These are phyloP conservation scores for Boletus tomentosulus DNA, from an alignment of 768 basidiomycete genomes.

Conservation along the genomic window DNA sequence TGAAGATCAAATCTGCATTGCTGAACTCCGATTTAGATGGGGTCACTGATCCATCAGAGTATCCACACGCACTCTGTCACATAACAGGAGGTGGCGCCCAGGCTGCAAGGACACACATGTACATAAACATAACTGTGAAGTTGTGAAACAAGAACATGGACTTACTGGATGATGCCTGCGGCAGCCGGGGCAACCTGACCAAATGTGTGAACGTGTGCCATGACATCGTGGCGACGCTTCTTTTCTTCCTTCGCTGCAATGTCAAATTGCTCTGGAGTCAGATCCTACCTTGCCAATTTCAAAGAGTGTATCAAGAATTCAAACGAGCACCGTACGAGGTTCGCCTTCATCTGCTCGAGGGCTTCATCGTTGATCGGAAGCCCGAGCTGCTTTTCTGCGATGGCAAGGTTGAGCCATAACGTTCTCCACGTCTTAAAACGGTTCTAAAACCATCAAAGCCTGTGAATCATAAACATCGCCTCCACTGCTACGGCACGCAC, in stretches of 20 bases:
- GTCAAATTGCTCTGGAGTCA: conserved; percentile 88
- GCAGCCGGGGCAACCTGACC: conserved; percentile 90
- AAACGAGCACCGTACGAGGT: conserved; percentile 53
- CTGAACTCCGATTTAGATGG: conserved; percentile 38
- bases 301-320: neutral
- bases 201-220: conserved; percentile 99
- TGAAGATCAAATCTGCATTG: conserved; percentile 97
- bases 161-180: conserved; percentile 93
- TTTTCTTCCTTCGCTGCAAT: conserved; percentile 94
- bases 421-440: conserved; percentile 94
- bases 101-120: conserved; percentile 36
- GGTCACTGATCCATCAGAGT: conserved; percentile 1
- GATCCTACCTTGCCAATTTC: conserved; percentile 43
- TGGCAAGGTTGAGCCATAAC: conserved; percentile 94
- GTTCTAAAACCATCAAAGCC: conserved; percentile 48
- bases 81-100: conserved; percentile 98
- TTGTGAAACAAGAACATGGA: conserved; percentile 4
- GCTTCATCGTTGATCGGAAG: conserved; percentile 86
- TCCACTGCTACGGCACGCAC: conserved; percentile 41
- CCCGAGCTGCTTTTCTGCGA: conserved; percentile 94
- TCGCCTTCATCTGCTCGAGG: conserved; percentile 90
- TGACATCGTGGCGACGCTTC: conserved; percentile 96
- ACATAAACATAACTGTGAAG: conserved; percentile 10
- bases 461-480: neutral
- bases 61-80: conserved; percentile 81